Percentiles rank a stretch among this genome's conserved stretches.
phyloP scores from a whole-genome alignment of 176 grass and related monocot species.

The Poa annua region DNA sequence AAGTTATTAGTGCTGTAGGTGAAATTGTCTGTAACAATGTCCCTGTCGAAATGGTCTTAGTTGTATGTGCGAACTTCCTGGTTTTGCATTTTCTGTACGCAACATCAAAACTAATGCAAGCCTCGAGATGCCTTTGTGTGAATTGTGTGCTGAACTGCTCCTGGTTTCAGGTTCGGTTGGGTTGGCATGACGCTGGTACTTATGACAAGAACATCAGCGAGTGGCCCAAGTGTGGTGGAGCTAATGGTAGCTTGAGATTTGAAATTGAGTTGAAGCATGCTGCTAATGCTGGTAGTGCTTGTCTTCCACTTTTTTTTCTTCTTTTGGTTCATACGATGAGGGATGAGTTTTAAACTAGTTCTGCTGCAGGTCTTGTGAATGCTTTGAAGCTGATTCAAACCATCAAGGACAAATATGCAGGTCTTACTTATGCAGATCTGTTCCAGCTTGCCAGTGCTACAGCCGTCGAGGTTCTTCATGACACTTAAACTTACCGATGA shows the following conservation, averaged over 20 bases:
- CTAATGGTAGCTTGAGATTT: slow-evolving; percentile 91
- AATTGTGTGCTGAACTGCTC: slow-evolving; percentile 25
- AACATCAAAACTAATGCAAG: slow-evolving; percentile 2
- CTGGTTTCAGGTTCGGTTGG: slow-evolving; percentile 73
- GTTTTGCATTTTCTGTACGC: not conserved
- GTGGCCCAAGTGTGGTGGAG: slow-evolving; percentile 79
- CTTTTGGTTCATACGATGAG: not conserved
- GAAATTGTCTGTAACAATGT: not conserved
- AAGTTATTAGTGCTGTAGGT: not conserved
- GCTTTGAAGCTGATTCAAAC: slow-evolving; percentile 76
- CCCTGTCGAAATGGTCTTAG: not conserved
- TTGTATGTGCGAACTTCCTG: not conserved
- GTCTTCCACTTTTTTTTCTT: not conserved
- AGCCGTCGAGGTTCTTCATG: slow-evolving; percentile 75
- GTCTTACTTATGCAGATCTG: slow-evolving; percentile 79
- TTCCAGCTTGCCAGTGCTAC: slow-evolving; percentile 96
- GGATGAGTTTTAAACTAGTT: not conserved
- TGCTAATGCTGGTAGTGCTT: slow-evolving; percentile 79
- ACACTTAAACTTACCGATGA: slow-evolving; percentile 4
- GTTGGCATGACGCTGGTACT: slow-evolving; percentile 89
- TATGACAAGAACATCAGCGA: slow-evolving; percentile 83
- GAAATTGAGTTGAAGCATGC: slow-evolving; percentile 78
- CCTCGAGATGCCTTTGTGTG: not conserved
- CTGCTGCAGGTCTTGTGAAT: slow-evolving; percentile 68
- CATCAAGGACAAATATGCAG: slow-evolving; percentile 85